Evolutionary conservation across 2,329 filamentous ascomycete genomes (phyloP), one percentile per base, ranked within the genome.

Genomic region (Colletotrichum sp.): DNA sequence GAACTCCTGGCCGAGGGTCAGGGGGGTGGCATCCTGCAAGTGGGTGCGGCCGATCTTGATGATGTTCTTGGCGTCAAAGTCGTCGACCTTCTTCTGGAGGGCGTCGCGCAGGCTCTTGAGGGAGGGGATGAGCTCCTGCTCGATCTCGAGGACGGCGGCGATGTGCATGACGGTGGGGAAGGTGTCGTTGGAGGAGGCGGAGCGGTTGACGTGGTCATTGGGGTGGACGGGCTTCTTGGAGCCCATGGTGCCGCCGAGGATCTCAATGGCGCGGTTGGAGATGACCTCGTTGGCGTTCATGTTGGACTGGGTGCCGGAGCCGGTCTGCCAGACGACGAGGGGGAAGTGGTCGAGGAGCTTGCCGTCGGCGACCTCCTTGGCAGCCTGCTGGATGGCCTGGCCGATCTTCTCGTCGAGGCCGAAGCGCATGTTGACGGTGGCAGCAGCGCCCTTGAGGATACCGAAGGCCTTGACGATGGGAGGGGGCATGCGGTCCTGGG

Each of bases 231-330:
- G 97, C 90, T 98, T 98, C 93, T 99, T 99, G 92, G 90, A 93
- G 81, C 97, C 97, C 95, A 96, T 98, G 79, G 91, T 91, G 82
- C 97, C 97, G 81, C 97, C 97, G 70, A 99, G 91, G 79, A 99
- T 98, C 90, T 99, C 96, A 86, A 99, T 99, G 79, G 97, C 97
- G 80, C 97, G 95, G 92, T 99, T 99, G 79, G 96, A 98, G 87
- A 99, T 99, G 87, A 99, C 97, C 87, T 99, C 97, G 90, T 99
- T 99, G 85, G 96, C 96, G 89, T 99, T 99, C 97, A 99, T 99
- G 92, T 98, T 99, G 86, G 96, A 98, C 90, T 99, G 97, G 34
- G 97, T 99, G 84, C 97, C 97, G 67, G 97, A 99, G 79, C 97
- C 97, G 71, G 97, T 99, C 90, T 99, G 97, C 97, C 97, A 99